These are phyloP conservation scores for Sordariomycetes sp. DNA, from an alignment of 2,329 filamentous ascomycete genomes.

Conservation along the genomic window DNA sequence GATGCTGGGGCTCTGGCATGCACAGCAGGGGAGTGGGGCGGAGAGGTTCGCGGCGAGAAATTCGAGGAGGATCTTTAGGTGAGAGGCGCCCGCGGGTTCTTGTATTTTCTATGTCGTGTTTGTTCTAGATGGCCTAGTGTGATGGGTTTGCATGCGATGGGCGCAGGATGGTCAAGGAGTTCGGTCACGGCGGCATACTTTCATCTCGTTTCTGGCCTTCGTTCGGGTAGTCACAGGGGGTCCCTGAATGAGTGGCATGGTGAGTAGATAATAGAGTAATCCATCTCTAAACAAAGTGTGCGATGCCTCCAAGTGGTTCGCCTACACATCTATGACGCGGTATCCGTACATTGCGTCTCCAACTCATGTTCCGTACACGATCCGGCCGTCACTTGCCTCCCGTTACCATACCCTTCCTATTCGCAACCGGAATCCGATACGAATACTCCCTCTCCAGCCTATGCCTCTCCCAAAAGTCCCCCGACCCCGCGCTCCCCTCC, in stretches of 20 bases:
- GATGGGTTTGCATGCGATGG: not conserved
- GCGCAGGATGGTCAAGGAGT: not conserved
- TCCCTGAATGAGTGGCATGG: too few species aligned
- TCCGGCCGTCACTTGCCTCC: not conserved
- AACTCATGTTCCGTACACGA: not conserved
- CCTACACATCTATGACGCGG: too few species aligned
- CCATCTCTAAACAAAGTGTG: too few species aligned
- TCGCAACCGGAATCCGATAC: constrained; percentile 24
- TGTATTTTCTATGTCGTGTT: not conserved
- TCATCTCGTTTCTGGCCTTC: not conserved
- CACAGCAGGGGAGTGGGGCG: constrained; percentile 43
- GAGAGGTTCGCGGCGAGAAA: constrained; percentile 44
- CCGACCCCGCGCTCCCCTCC: constrained; percentile 15
- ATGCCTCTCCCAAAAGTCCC: constrained; percentile 26
- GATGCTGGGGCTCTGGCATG: constrained; percentile 45
- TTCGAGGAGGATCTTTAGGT: constrained; percentile 39
- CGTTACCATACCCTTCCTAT: constrained; percentile 11
- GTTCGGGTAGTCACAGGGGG: too few species aligned
- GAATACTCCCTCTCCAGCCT: constrained; percentile 22
- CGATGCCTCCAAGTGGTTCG: too few species aligned
- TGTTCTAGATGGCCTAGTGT: too few species aligned
- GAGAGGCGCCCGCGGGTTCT: constrained; percentile 8
- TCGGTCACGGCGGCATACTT: not conserved
- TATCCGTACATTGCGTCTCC: too few species aligned
- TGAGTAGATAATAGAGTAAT: too few species aligned